Conservation (phyloP, 2,329 filamentous ascomycete species). For the Aspergillus ruber region DNA sequence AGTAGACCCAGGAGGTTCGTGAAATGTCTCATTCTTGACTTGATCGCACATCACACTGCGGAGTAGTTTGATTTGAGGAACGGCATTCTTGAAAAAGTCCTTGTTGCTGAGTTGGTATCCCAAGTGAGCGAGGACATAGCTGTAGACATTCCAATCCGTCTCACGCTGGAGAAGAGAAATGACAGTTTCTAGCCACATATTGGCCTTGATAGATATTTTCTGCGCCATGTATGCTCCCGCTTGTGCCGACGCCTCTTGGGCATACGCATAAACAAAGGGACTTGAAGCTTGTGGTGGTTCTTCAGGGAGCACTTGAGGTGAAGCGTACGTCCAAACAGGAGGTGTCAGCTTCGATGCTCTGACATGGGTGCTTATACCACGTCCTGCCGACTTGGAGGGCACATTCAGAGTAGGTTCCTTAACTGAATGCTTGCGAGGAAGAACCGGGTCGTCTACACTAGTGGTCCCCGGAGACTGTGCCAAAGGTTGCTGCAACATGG, state of each 20-base stretch:
- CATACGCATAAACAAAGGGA: conserved; percentile 45
- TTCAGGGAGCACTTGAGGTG: conserved; percentile 49
- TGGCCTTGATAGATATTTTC: conserved; percentile 51
- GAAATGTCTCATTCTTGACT: conserved; percentile 68
- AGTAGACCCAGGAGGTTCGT: conserved; percentile 71
- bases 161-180: conserved; percentile 67
- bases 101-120: conserved; percentile 87
- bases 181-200: conserved; percentile 69
- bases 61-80: conserved; percentile 68
- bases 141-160: conserved; percentile 86
- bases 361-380: conserved; percentile 26
- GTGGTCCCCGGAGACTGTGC: conserved; percentile 37
- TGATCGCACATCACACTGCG: conserved; percentile 75
- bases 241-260: conserved; percentile 26
- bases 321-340: conserved; percentile 54
- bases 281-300: conserved; percentile 45
- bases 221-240: conserved; percentile 20
- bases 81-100: conserved; percentile 68
- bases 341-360: conserved; percentile 32
- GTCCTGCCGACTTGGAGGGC: conserved; percentile 26
- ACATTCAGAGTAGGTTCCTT: conserved; percentile 24
- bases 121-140: conserved; percentile 78
- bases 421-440: conserved; percentile 22
- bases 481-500: conserved; percentile 34
- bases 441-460: conserved; percentile 30